Evolutionary conservation across 345 rosid species (phyloP), one percentile per base, ranked within the genome.

Genomic region (Ailanthus altissimus): DNA sequence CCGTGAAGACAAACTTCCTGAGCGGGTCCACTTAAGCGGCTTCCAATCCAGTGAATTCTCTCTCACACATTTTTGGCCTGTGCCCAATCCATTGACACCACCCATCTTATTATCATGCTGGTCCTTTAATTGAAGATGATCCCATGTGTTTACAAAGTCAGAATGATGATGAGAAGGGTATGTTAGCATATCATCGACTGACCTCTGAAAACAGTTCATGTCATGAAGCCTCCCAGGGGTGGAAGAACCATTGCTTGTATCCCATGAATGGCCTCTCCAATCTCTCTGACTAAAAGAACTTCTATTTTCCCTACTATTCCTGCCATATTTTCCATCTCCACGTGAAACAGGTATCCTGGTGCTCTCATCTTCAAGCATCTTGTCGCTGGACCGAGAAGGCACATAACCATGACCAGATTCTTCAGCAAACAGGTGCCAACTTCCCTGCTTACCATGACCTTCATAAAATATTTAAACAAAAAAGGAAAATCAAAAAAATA

Each of bases 401-500:
- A 76, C 72, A 54, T 88, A 91, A 51, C 90, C 90, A 82, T 89
- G 86, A 81, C 90, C 86, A 82, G 86, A 73, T 64, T 96, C 97
- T 57, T 91, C 94, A 9, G 80, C 78, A 84, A 87, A 89, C 82
- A 81, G 62, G 85, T 89, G 89, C 86, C 93, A 91, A 46, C 88
- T 89, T 74, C 94, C 94, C 86, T 90, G 97, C 98, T 90, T 93
- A 84, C 88, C 92, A 81, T 96, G 90, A 89, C 93, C 97, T 94
- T 86, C 85, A 89, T 76, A 77, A 75, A 78, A 82, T 64, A 85
- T 73, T 82, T 73, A 75, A 83, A 74, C 50, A 87, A 76, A 78
- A 78, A 70, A 53, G 62, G 46, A 69, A 73, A 28, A 80, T 68
- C 67, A 23, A 25, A 68, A 84, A 25, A 79, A 23, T 70, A 86